phyloP scores from a whole-genome alignment of 208 protist genomes.

The Acanthamoeba sp. region DNA sequence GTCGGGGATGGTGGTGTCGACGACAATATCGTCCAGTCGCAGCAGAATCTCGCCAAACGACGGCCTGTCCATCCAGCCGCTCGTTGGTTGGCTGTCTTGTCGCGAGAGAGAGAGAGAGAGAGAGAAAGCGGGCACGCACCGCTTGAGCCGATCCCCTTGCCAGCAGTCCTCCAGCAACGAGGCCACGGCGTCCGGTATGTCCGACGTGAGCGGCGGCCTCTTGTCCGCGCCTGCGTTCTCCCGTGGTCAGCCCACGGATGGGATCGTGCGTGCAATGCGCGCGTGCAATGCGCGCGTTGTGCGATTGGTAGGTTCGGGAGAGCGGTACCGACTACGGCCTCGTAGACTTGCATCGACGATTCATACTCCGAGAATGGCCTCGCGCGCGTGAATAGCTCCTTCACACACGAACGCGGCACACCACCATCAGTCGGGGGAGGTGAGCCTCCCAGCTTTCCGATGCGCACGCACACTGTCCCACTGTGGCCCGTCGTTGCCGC shows the following conservation, averaged over 20 bases:
- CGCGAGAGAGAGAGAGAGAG: no score
- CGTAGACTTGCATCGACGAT: not conserved
- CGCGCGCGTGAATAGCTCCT: constrained; percentile 48
- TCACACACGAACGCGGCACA: no score
- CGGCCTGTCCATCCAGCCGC: no score
- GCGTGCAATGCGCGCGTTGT: not conserved
- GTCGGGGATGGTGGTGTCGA: not conserved
- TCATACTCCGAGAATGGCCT: not conserved
- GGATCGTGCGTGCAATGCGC: not conserved
- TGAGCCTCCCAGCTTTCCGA: no score
- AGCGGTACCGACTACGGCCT: not conserved
- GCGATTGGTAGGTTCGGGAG: not conserved
- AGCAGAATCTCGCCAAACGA: not conserved
- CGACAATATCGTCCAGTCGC: not conserved
- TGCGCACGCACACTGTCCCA: no score
- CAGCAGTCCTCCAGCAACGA: constrained; percentile 5
- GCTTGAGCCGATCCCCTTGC: not conserved
- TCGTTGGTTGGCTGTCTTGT: no score
- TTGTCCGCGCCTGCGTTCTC: not conserved
- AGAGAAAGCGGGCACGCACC: not conserved
- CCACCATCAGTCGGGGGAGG: no score
- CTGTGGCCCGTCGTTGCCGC: no score
- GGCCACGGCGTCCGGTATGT: not conserved
- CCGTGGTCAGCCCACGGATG: not conserved
- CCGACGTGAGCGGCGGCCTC: constrained; percentile 4